phyloP scores from a whole-genome alignment of 83 land plant genomes.

The Picea engelmannii region DNA sequence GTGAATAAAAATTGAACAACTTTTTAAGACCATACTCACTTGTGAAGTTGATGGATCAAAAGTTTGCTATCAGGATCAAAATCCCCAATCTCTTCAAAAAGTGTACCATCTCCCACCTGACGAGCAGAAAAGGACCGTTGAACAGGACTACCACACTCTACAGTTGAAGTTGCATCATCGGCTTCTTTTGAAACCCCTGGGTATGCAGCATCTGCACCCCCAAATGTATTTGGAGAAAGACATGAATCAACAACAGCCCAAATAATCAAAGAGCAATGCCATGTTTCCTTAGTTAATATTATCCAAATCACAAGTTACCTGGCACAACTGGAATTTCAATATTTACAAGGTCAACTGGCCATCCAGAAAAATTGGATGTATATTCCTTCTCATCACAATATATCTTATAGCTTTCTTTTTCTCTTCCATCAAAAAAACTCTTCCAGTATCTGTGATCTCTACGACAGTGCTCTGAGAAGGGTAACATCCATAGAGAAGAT shows the following conservation, averaged over 20 bases:
- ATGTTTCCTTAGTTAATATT: neutral
- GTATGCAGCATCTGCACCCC: constrained; percentile 50
- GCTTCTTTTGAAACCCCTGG: constrained; percentile 55
- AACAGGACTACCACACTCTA: constrained; percentile 70
- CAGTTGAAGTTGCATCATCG: constrained; percentile 30
- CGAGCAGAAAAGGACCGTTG: constrained; percentile 88
- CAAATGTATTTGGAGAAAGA: neutral
- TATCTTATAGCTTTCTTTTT: constrained; percentile 24
- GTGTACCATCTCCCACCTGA: constrained; percentile 84
- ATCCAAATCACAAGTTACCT: constrained; percentile 35
- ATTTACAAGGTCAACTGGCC: constrained; percentile 86
- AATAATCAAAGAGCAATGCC: neutral
- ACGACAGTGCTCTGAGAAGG: constrained; percentile 83
- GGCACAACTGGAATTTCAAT: constrained; percentile 76
- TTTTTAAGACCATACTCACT: constrained; percentile 32
- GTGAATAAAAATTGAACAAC: neutral
- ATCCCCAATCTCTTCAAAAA: constrained; percentile 79
- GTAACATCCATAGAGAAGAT: constrained; percentile 92
- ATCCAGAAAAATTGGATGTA: constrained; percentile 65
- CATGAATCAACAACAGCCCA: neutral
- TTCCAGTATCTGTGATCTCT: constrained; percentile 56
- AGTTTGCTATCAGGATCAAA: constrained; percentile 70
- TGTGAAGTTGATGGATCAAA: constrained; percentile 67
- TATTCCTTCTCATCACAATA: constrained; percentile 61
- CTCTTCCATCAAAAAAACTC: constrained; percentile 40